Base-by-base conservation (phyloP, 2,329 filamentous ascomycete species). In the Seiridium cupressi region DNA sequence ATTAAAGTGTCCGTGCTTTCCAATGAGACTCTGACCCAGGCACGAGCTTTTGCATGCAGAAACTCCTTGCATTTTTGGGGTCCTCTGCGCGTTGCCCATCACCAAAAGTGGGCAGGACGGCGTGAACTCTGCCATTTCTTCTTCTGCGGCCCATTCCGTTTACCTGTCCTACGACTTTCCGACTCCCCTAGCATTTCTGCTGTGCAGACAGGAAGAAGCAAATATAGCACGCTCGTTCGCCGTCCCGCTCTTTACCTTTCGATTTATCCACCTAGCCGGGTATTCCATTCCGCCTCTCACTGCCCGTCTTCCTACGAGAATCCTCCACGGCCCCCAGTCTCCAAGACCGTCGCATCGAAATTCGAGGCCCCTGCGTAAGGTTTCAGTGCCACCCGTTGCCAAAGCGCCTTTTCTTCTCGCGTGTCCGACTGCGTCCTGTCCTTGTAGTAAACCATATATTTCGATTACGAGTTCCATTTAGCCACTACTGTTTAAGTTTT, bases 1-100 rank as follows among this genome's bases (percentile, higher is more conserved):
- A 51, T 51, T 51, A 51, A 38, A 51, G 49, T 35, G 49, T 34
- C 49, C 49, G 49, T 51, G 49, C 49, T 51, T 26, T 31, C 34
- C 31, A 35, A 31, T 26, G 47, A 36, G 49, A 51, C 49, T 38
- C 34, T 35, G 32, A n/a, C 31, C 49, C 35, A 51, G 34, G 49
- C 32, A 51, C 49, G 49, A 51, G 31, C 49, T 51, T 51, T 51
- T 40, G 49, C 49, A 51, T 51, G 34, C 49, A 38, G 18, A 26
- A 26, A 38, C 49, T 11, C 35, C 11, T 34, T 51, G 49, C 49
- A 51, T 11, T 34, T 35, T 38, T 35, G 32, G 32, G 49, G 49
- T 26, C 18, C 49, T 51, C 34, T 51, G 49, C 32, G 49, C 49
- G 32, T 38, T 48, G 46, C 46, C 46, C 46, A 31, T 48, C n/a